Conservation (phyloP, 495 filamentous ascomycete species). For the Hypoxylon lienhwacheense region DNA sequence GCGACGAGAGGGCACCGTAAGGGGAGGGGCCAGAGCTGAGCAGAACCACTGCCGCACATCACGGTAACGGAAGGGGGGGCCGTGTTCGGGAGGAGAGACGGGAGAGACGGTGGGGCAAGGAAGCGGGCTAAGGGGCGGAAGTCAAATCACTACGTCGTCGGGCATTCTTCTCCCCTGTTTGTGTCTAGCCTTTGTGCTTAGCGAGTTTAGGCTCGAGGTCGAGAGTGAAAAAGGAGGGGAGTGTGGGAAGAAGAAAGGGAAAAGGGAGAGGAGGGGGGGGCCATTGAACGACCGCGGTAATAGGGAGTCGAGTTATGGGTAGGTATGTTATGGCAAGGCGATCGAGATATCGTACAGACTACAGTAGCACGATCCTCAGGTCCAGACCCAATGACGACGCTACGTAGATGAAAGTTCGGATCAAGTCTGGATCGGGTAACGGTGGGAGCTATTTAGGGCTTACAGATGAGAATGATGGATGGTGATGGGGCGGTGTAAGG, state of each 20-base stretch:
- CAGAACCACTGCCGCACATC: conserved; percentile 7
- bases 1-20: conserved; percentile 23
- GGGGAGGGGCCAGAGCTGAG: conserved; percentile 2
- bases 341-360: conserved; percentile 20
- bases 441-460: conserved; percentile 29
- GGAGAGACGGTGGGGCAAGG: conserved; percentile 13
- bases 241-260: too few relatives aligned
- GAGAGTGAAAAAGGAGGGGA: background rate
- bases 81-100: conserved; percentile 20
- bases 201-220: conserved; percentile 4
- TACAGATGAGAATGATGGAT: conserved; percentile 5
- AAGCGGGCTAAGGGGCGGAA: too few relatives aligned
- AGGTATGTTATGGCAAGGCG: conserved; percentile 25
- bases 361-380: too few relatives aligned
- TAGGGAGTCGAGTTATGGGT: conserved; percentile 19
- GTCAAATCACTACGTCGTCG: conserved; percentile 27
- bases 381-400: too few relatives aligned
- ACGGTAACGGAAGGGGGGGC: conserved; percentile 29
- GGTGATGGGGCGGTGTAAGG: background rate
- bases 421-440: conserved; percentile 17
- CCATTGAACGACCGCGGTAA: conserved; percentile 18
- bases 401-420: too few relatives aligned
- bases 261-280: background rate
- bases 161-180: conserved; percentile 26
- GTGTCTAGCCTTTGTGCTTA: conserved; percentile 13